Evolutionary conservation across 495 filamentous ascomycete genomes (phyloP), one percentile per base, ranked within the genome.

Genomic region (Penicillium goetzii): DNA sequence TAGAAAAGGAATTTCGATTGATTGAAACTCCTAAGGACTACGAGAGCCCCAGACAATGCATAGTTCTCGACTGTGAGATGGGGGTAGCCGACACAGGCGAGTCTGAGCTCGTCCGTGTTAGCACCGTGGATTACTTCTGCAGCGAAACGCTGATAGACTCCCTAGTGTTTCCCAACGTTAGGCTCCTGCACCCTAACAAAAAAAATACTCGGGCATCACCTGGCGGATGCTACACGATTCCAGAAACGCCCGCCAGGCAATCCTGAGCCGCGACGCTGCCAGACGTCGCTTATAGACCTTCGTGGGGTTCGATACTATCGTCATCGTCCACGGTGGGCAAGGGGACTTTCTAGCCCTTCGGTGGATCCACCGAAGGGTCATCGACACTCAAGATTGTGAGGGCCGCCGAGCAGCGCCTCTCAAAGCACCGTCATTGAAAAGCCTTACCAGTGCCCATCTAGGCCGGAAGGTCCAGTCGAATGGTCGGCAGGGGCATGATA

Each of bases 21-120:
- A 32, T 32, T 7, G 0, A 32, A 8, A 59, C 63, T 11, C 60
- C 61, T 8, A 2, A 23, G n/a, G 19, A 23, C 2, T 30, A 26
- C 17, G 25, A 21, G 21, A 50, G 23, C 7, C 34, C 45, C 3
- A 67, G 69, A 0, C 64, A 52, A 6, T 78, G 76, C 2, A 69
- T 84, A 8, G 80, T 75, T 7, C 64, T 85, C 15, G 78, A 83
- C 68, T 84, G 82, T 62, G 81, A 84, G 61, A 83, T 83, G 78
- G 80, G 80, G 3, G 68, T 69, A 0, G 45, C 76, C 1, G 14
- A 49, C 0, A 49, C 56, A 8, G 68, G 73, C 1, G 72, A 76
- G 0, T n/a, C 45, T 0, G 81, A 84, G 21, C 71, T 85, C 0
- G 76, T 83, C 43, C 74, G 74, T 0, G 10, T 85, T 1, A 76